A percentile compares a stretch with the other conserved stretches of the same genome.
Evolutionary conservation across 2,329 filamentous ascomycete species (phyloP).

Genomic region (Pseudogymnoascus sp.): DNA sequence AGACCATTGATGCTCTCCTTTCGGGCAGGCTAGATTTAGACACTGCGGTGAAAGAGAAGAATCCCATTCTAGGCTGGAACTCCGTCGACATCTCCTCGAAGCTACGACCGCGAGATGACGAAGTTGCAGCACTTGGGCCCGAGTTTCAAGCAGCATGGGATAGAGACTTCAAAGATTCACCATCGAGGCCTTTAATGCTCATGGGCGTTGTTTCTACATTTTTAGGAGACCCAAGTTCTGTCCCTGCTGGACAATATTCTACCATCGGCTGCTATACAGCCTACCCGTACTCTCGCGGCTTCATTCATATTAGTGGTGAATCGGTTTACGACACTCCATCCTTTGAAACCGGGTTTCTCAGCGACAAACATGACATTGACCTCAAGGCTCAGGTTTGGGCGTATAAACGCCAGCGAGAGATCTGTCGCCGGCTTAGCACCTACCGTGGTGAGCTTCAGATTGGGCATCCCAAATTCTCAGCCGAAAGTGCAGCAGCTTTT

Average conservation of each 20-base stretch:
- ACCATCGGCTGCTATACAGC: slow-evolving; percentile 44
- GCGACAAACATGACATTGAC: slow-evolving; percentile 40
- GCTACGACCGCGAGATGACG: slow-evolving; percentile 46
- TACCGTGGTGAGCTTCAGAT: slow-evolving; percentile 39
- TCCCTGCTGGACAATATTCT: slow-evolving; percentile 41
- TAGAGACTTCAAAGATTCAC: slow-evolving; percentile 38
- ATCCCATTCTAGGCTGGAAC: slow-evolving; percentile 49
- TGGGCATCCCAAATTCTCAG: slow-evolving; percentile 37
- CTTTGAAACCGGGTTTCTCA: slow-evolving; percentile 51
- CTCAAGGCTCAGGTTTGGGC: slow-evolving; percentile 51
- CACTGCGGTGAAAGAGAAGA: slow-evolving; percentile 37
- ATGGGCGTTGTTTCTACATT: slow-evolving; percentile 42
- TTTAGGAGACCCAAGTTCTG: slow-evolving; percentile 33
- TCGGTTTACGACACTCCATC: slow-evolving; percentile 32
- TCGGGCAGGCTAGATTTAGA: slow-evolving; percentile 39
- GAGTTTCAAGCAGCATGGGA: slow-evolving; percentile 48
- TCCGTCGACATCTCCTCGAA: slow-evolving; percentile 47
- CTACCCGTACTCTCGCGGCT: slow-evolving; percentile 54
- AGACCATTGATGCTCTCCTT: slow-evolving; percentile 47
- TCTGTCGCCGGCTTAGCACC: slow-evolving; percentile 45
- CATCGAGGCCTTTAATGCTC: slow-evolving; percentile 36
- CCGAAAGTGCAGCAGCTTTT: slow-evolving; percentile 32
- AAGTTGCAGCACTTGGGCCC: slow-evolving; percentile 43
- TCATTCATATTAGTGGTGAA: slow-evolving; percentile 47
- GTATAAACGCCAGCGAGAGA: slow-evolving; percentile 58